These are phyloP conservation scores for Ramularia endophylla DNA, from an alignment of 2,329 filamentous ascomycete species.

Conservation along the genomic window DNA sequence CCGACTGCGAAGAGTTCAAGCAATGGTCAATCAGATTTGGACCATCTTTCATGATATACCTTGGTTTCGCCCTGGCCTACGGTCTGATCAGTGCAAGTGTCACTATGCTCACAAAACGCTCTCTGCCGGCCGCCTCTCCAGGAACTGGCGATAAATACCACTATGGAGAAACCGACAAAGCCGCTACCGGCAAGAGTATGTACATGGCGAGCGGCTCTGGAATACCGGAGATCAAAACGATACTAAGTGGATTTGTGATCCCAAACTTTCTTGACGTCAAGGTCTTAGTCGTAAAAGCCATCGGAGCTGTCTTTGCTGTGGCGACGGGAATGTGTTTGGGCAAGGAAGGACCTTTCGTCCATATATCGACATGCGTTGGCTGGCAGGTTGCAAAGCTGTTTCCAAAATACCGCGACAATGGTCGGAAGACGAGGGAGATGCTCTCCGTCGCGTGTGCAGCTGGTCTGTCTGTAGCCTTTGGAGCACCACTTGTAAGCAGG, in stretches of 20 bases:
- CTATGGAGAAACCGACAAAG: too few relatives aligned
- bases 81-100: slow-evolving; percentile 45
- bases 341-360: slow-evolving; percentile 58
- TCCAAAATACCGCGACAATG: slow-evolving; percentile 53
- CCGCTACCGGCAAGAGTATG: slow-evolving; percentile 45
- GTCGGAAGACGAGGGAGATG: slow-evolving; percentile 53
- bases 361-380: slow-evolving; percentile 54
- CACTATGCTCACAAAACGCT: slow-evolving; percentile 46
- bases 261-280: slow-evolving; percentile 52
- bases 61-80: slow-evolving; percentile 45
- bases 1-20: slow-evolving; percentile 37
- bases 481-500: slow-evolving; percentile 41
- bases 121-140: slow-evolving; percentile 40
- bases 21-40: slow-evolving; percentile 41
- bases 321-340: slow-evolving; percentile 55
- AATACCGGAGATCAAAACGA: slow-evolving; percentile 58
- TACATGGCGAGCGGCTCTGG: slow-evolving; percentile 56
- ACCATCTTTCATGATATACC: slow-evolving; percentile 43
- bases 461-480: slow-evolving; percentile 56
- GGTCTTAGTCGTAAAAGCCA: slow-evolving; percentile 51
- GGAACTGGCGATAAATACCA: slow-evolving; percentile 30
- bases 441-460: slow-evolving; percentile 53
- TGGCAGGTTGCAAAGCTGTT: slow-evolving; percentile 49
- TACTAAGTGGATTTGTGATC: slow-evolving; percentile 56
- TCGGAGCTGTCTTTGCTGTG: slow-evolving; percentile 55